Evolutionary conservation across 306 rosid genomes (phyloP).

Genomic region (Hippophae rhamnoides): DNA sequence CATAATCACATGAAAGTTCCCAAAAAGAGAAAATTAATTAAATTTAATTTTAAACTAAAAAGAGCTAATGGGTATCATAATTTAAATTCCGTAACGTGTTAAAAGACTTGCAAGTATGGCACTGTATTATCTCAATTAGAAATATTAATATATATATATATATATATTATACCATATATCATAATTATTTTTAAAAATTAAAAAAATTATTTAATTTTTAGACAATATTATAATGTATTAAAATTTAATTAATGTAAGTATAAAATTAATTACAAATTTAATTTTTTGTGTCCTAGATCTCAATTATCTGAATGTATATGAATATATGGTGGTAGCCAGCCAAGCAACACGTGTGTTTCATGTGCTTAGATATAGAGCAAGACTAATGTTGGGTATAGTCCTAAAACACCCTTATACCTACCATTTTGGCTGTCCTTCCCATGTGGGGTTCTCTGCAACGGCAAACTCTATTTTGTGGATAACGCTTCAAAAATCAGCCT

Average conservation of each 20-base stretch:
- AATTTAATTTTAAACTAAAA: constrained; percentile 1
- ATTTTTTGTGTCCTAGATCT: too few relatives aligned
- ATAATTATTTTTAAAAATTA: too few relatives aligned
- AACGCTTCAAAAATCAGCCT: constrained; percentile 18
- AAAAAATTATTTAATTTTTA: too few relatives aligned
- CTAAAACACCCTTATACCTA: constrained; percentile 42
- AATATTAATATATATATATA: too few relatives aligned
- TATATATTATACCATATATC: too few relatives aligned
- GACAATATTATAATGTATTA: too few relatives aligned
- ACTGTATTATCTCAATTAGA: constrained; percentile 11
- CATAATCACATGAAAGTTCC: constrained; percentile 25
- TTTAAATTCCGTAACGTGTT: constrained; percentile 9
- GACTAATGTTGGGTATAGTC: constrained; percentile 28
- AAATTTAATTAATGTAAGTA: too few relatives aligned
- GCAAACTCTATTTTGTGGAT: constrained; percentile 17
- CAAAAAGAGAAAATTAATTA: not conserved
- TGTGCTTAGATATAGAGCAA: constrained; percentile 47
- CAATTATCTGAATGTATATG: constrained; percentile 12
- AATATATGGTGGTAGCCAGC: constrained; percentile 41
- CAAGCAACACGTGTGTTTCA: constrained; percentile 48
- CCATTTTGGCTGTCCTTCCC: constrained; percentile 50
- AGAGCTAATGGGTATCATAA: not conserved
- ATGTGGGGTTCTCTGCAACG: constrained; percentile 27
- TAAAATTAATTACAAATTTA: too few relatives aligned
- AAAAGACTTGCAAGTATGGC: constrained; percentile 14